These are phyloP conservation scores for Calonectria hongkongensis DNA, from an alignment of 2,329 filamentous ascomycete species.

Conservation along the genomic window DNA sequence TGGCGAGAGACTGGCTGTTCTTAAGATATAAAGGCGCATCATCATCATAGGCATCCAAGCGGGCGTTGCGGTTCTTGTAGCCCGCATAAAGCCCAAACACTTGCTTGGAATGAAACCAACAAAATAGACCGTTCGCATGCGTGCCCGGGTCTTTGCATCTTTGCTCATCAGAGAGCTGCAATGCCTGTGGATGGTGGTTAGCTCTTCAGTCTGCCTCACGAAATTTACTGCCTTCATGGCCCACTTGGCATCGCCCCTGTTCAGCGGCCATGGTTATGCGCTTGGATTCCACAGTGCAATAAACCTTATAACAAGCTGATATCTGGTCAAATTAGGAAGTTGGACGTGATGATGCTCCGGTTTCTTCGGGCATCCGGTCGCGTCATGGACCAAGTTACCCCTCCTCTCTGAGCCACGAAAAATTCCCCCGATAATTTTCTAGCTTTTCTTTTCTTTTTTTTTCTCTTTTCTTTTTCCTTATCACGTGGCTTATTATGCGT, in stretches of 20 bases:
- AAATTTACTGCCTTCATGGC: not conserved
- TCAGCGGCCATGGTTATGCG: not conserved
- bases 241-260: constrained; percentile 5
- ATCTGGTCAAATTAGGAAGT: constrained; percentile 1
- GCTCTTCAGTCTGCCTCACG: not conserved
- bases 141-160: constrained; percentile 73
- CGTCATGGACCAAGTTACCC: not conserved
- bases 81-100: constrained; percentile 50
- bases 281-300: not conserved
- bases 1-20: constrained; percentile 44
- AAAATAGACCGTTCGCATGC: constrained; percentile 52
- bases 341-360: not conserved
- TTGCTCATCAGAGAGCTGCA: constrained; percentile 63
- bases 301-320: not conserved
- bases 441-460: not conserved
- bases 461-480: constrained; percentile 3
- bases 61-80: constrained; percentile 54
- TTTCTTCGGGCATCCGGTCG: not conserved
- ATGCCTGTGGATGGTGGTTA: constrained; percentile 37
- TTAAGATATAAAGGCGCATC: constrained; percentile 43
- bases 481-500: not conserved
- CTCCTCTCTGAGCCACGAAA: constrained; percentile 1
- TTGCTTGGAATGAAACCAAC: constrained; percentile 51
- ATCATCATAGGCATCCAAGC: constrained; percentile 47
- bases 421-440: not conserved